Evolutionary conservation across 257 asterid genomes (phyloP), one percentile per base, ranked within the genome.

Genomic region (Handroanthus guayacan): DNA sequence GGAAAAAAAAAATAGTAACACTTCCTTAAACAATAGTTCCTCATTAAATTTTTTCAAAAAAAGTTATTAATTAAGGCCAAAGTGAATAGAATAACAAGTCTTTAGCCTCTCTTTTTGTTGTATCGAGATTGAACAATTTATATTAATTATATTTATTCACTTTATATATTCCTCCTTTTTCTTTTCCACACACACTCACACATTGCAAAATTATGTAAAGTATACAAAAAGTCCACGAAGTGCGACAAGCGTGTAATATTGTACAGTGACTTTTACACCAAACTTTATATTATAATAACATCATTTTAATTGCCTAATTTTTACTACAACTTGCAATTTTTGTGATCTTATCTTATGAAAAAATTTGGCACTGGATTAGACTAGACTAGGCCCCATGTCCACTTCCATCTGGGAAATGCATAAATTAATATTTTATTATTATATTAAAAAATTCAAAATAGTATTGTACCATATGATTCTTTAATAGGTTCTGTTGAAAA

Each of bases 241-340:
- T 86, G 87, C 83, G 91, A 85, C 91, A 87, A 82, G 91, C 90
- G 89, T 87, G 91, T 82, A 74, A 83, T 82, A 75, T 58, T 76
- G 73, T 84, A 75, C 81, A 84, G 80, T 80, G 68, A 83, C 89
- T 85, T 85, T 80, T 78, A 51, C 74, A 82, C 72, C 75, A 64
- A 72, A 56, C 78, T 70, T 79, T 83, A 62, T 56, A 69, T 57
- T 69, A 8, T 66, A 54, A 47, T 61, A 57, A 48, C 51, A 54
- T 55, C 61, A 73, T 68, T 67, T 13, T 31, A 9, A 18, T 44
- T 66, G 5, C 17, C 18, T 10, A 48, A 50, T 50, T 71, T 25
- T 55, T 54, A 61, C 61, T 60, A 39, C 13, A 31, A 50, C 2
- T 57, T 2, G 10, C 51, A 13, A 34, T 38, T 31, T 80, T 52